Conservation (phyloP, 2,329 filamentous ascomycete genomes). For the Penicillium janthinellum region DNA sequence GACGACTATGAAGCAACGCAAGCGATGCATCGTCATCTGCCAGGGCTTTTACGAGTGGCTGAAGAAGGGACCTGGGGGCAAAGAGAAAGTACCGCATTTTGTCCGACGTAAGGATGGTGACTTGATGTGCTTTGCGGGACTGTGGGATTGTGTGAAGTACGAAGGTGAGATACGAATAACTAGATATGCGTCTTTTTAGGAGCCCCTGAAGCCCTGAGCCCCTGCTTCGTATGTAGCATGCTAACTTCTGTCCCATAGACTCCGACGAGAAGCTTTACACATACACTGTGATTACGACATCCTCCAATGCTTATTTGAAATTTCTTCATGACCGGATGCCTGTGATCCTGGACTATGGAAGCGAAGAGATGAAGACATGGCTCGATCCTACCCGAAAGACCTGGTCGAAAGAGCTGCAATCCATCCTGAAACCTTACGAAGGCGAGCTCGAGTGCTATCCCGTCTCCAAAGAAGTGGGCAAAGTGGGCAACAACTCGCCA, state of each 20-base stretch:
- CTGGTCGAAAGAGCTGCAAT: constrained; percentile 79
- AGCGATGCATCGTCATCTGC: constrained; percentile 83
- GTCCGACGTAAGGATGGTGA: constrained; percentile 78
- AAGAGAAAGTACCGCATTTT: constrained; percentile 83
- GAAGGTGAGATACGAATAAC: constrained; percentile 57
- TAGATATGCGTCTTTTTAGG: not conserved
- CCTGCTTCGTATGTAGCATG: not conserved
- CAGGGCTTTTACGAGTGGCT: constrained; percentile 98
- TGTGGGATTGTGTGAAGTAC: constrained; percentile 87
- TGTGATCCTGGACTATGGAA: constrained; percentile 79
- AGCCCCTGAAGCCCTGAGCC: too few relatives aligned
- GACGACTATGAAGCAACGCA: constrained; percentile 85
- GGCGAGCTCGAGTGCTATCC: constrained; percentile 83
- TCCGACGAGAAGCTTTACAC: constrained; percentile 74
- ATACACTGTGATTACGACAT: constrained; percentile 92
- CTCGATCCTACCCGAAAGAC: constrained; percentile 70
- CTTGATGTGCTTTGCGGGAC: constrained; percentile 83
- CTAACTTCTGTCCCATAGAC: constrained; percentile 40
- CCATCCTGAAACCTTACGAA: constrained; percentile 73
- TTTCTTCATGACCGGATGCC: constrained; percentile 97
- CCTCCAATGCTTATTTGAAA: constrained; percentile 76
- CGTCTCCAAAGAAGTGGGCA: constrained; percentile 86
- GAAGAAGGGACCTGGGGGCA: constrained; percentile 69
- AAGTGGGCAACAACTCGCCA: constrained; percentile 88
- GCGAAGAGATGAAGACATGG: constrained; percentile 71